Evolutionary conservation across 2,329 filamentous ascomycete genomes (phyloP), one percentile per base, ranked within the genome.

Genomic region (Fusarium equiseti): DNA sequence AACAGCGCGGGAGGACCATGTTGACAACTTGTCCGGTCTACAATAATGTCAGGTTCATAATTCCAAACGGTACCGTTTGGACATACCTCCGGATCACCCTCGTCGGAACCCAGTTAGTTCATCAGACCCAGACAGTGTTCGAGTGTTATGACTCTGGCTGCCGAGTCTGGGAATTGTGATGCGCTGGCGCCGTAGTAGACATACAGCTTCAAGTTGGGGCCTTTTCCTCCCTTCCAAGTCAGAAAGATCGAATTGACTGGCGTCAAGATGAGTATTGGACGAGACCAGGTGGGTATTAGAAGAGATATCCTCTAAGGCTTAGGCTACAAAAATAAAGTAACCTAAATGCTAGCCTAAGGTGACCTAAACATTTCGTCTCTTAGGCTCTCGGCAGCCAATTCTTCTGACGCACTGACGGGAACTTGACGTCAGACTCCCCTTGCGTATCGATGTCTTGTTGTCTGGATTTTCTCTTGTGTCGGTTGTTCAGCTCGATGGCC

Each of bases 81-180:
- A 10, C 8, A 7, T 11, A 16, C 42, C 8, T 9, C 20, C 3
- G 13, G 20, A 16, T 11, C 42, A 16, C 9, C 9, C 32, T 38
- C 9, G 0, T 10, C 24, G 8, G 5, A 22, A 3, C 15, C 0
- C 42, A 15, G 8, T 8, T 9, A 0, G 8, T 18, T 10, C 32
- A 18, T 35, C 16, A 18, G 32, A 38, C 16, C 16, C 32, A 38
- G 32, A 16, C 6, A 38, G 32, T 16, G 3, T 38, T 11, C 35
- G 35, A n/a, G 35, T 38, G 35, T 18, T 16, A 44, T 22, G 8
- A 11, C 20, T 10, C 15, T 44, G 8, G 15, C 42, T 11, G 15
- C 4, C 3, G 4, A 22, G 15, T 44, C 20, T 24, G 20, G 20
- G 20, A 5, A 24, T 2, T 10, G 0, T 0, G 20, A 44, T 18